Percentiles rank a stretch among this genome's conserved stretches.
These are phyloP conservation scores for Ganoderma meredithae DNA, from an alignment of 1,284 basidiomycete species.

Conservation along the genomic window DNA sequence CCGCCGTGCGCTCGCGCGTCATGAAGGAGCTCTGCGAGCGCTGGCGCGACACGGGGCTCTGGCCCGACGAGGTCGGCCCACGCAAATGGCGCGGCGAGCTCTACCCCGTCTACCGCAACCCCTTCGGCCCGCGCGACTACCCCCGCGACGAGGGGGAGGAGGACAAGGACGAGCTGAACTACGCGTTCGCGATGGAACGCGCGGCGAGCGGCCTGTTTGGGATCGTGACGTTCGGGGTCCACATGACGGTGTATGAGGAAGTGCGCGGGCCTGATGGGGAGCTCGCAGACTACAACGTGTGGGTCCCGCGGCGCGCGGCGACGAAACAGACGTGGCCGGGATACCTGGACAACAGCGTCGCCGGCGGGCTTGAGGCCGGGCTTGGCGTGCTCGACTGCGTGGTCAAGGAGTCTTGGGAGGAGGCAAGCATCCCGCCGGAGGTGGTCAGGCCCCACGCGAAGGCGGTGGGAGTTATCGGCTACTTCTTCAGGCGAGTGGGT, in stretches of 20 bases:
- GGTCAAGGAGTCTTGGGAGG: constrained; percentile 93
- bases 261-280: constrained; percentile 56
- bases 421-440: constrained; percentile 79
- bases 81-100: constrained; percentile 85
- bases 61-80: constrained; percentile 71
- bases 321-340: constrained; percentile 93
- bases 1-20: constrained; percentile 61
- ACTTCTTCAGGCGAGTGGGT: constrained; percentile 65
- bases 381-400: constrained; percentile 79
- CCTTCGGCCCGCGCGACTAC: constrained; percentile 57
- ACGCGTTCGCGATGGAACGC: constrained; percentile 89
- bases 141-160: constrained; percentile 30
- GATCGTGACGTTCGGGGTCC: constrained; percentile 88
- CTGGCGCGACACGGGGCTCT: constrained; percentile 73
- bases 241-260: constrained; percentile 75
- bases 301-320: constrained; percentile 87
- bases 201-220: constrained; percentile 91
- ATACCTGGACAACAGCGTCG: constrained; percentile 80
- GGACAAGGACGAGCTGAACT: constrained; percentile 52
- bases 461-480: constrained; percentile 69
- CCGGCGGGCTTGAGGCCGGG: constrained; percentile 82
- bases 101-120: constrained; percentile 83
- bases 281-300: constrained; percentile 52
- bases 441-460: constrained; percentile 67
- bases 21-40: constrained; percentile 70